Evolutionary conservation across 192 early-diverging fungal species (phyloP), one percentile per base, ranked within the genome.

Genomic region (Linderina pennispora): DNA sequence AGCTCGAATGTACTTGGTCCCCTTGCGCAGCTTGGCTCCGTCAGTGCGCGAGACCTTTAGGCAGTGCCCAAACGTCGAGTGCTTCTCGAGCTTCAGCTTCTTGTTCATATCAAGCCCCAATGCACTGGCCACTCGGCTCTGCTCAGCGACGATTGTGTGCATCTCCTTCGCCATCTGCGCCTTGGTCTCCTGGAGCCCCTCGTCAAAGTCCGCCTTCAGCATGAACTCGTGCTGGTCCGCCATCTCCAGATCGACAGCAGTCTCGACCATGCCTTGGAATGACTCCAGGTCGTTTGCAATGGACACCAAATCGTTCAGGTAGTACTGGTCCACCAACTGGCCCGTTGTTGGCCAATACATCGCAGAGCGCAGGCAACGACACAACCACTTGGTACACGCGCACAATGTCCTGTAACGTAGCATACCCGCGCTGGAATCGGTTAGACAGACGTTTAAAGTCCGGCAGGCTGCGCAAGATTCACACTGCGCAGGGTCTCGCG

Each of bases 41-140:
- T 94, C 85, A 19, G 65, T 74, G 43, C 87, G 70, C 23, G 82
- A 79, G 9, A 98, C 69, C 8, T 92, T 73, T 41, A 98, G 73
- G 55, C 91, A 88, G 73, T 92, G 78, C 20, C 95, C 95, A 37
- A 86, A 88, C 15, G 83, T 61, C 14, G 76, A 49, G 55, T 84
- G 85, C 34, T 90, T 84, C 40, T 98, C 95, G 53, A 97, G 77
- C 62, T 94, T 94, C 16, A 95, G 74, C 53, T 89, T 91, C 44
- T 91, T 92, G 21, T 88, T 83, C 13, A 78, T 70, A 34, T 95
- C 94, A 52, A 90, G 47, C 16, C 76, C 75, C 26, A 98, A 58
- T 3, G 79, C 79, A 2, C 70, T 56, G 22, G 50, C 45, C 16
- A 85, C 86, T 39, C 60, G 47, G 28, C 49, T 36, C 13, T 84